Percentiles rank a stretch among this genome's conserved stretches.
These are phyloP conservation scores for Rhynchosporium secalis DNA, from an alignment of 2,329 filamentous ascomycete species.

Conservation along the genomic window DNA sequence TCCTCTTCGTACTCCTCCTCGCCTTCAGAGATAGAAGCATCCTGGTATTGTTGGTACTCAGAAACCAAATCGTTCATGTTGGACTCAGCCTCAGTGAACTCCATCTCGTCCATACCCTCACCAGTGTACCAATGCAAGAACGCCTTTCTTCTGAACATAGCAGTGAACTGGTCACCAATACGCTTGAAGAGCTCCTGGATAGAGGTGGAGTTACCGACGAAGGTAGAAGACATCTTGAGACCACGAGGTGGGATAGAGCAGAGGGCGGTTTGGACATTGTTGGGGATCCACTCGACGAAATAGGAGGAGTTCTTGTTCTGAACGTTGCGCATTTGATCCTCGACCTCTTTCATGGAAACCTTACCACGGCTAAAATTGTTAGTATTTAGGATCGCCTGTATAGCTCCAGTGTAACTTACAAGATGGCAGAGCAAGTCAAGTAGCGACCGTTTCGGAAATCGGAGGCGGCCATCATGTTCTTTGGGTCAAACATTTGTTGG, in stretches of 20 bases:
- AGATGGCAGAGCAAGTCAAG: constrained; percentile 98
- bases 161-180: constrained; percentile 98
- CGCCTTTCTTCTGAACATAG: constrained; percentile 99
- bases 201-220: constrained; percentile 98
- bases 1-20: constrained; percentile 92
- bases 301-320: constrained; percentile 99
- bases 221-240: constrained; percentile 98
- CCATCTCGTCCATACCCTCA: constrained; percentile 99
- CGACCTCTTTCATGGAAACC: constrained; percentile 99
- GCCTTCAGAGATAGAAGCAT: constrained; percentile 94
- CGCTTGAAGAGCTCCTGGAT: constrained; percentile 99
- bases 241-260: constrained; percentile 98
- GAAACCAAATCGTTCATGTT: constrained; percentile 99
- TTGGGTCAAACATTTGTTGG: constrained; percentile 99
- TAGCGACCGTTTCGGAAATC: constrained; percentile 99
- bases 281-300: constrained; percentile 99
- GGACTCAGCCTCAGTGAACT: constrained; percentile 99
- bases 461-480: constrained; percentile 99
- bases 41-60: constrained; percentile 99
- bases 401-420: constrained; percentile 46
- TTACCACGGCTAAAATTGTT: constrained; percentile 75
- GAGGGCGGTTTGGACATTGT: constrained; percentile 99
- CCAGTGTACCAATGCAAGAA: constrained; percentile 99
- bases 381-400: constrained; percentile 30
- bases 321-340: constrained; percentile 99